Base-by-base conservation (phyloP, 139 green algal genomes). In the Picochlorum sp. region DNA sequence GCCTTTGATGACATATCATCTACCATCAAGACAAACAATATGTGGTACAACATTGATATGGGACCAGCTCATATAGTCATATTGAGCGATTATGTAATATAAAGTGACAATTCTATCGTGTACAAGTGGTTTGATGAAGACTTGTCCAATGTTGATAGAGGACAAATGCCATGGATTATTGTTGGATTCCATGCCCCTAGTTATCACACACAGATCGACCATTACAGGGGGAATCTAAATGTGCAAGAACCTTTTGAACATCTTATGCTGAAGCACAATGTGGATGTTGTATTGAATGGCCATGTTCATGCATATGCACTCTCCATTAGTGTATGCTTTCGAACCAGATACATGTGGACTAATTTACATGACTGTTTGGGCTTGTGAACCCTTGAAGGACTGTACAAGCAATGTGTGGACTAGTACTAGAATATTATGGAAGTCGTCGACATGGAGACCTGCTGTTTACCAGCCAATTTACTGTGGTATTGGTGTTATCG, bases 151-250 rank as follows among this genome's bases (percentile, higher is more conserved):
- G 74, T 94, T 32, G 80, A 91, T 66, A 71, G 82, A 26, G 56
- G 9, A 1, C 57, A 66, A 23, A 92, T 83, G 15, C 87, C 87
- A 10, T 94, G 84, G 84, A 30, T 94, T 21, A 66, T 94, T 28
- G 82, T 80, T 6, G 68, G 64, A 30, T 65, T 87, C 44, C 87
- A 95, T 68, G 83, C 80, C 6, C 86, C 86, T 21, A 94, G 81
- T 62, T 67, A 57, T 6, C n/a, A 28, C 24, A 54, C 13, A 30
- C 34, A 23, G 4, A 30, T 54, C 28, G 16, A 56, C 28, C 47
- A 66, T 37, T 66, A 54, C 28, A 54, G 41, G 15, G 61, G 41
- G n/a, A 67, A 67, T 37, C 18, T 21, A 44, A 47, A 57, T 20
- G 60, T 67, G 44, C 61, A 44, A 44, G 20, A 61, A 20, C 18